Conservation (phyloP, 495 filamentous ascomycete genomes). For the Podospora anserina region DNA sequence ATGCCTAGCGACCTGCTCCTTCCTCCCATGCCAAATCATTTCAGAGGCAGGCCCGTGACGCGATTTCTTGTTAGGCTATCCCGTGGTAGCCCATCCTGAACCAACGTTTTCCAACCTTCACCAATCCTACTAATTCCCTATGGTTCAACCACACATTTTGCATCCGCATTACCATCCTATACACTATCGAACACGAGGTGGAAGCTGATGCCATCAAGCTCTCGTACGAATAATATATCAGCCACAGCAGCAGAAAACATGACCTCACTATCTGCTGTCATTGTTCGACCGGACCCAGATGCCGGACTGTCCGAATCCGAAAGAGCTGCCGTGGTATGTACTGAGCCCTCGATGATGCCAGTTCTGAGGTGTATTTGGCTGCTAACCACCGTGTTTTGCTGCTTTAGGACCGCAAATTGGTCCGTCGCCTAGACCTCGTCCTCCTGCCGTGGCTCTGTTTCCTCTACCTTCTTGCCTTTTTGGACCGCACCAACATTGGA, state of each 20-base stretch:
- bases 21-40: no score
- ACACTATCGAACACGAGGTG: no score
- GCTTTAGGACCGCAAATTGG: constrained; percentile 59
- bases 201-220: no score
- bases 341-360: background rate
- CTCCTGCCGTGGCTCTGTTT: constrained; percentile 80
- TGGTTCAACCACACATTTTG: no score
- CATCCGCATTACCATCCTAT: no score
- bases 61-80: no score
- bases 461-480: constrained; percentile 79
- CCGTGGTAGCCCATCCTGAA: no score
- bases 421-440: constrained; percentile 68
- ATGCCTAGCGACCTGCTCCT: no score
- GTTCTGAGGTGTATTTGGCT: background rate
- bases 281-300: constrained; percentile 54
- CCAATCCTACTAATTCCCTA: no score
- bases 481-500: constrained; percentile 81
- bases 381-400: background rate
- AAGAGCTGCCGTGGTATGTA: constrained; percentile 60
- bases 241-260: background rate
- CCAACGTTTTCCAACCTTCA: no score
- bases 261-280: background rate
- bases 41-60: no score
- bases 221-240: no score
- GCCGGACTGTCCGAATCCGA: constrained; percentile 64